phyloP scores from a whole-genome alignment of 2,329 filamentous ascomycete species.

The Colletotrichum echinochloae region DNA sequence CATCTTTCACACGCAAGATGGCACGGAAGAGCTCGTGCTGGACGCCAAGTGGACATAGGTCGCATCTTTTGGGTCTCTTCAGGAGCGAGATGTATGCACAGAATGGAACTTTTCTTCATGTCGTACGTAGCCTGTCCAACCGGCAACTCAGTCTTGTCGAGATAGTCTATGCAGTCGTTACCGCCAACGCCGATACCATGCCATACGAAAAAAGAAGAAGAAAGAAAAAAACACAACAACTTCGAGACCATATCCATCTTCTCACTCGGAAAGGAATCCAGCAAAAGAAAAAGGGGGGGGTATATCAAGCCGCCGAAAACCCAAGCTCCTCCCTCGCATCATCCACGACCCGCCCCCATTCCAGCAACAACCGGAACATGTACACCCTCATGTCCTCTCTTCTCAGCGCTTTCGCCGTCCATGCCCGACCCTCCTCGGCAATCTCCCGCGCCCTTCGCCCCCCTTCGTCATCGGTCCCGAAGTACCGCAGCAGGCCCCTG shows the following conservation, averaged over 20 bases:
- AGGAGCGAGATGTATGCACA: background rate
- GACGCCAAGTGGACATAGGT: background rate
- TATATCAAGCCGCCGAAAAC: conserved; percentile 44
- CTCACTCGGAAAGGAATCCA: background rate
- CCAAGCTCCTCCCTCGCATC: conserved; percentile 59
- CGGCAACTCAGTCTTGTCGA: background rate
- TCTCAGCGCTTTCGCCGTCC: conserved; percentile 69
- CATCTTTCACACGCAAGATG: too few species aligned
- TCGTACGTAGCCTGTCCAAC: background rate
- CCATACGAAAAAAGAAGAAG: background rate
- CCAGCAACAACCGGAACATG: conserved; percentile 76
- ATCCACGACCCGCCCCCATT: conserved; percentile 75
- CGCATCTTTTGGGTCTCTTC: background rate
- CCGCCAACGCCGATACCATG: background rate
- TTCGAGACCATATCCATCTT: background rate
- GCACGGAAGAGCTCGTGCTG: background rate
- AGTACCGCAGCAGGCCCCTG: conserved; percentile 40
- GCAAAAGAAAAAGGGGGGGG: background rate
- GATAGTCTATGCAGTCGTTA: background rate
- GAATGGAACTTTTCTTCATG: background rate
- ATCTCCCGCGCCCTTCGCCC: conserved; percentile 41
- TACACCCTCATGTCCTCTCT: conserved; percentile 82
- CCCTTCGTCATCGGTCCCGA: conserved; percentile 41
- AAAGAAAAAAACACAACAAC: background rate
- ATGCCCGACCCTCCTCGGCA: conserved; percentile 52